Evolutionary conservation across 2,329 filamentous ascomycete species (phyloP).

Genomic region (Pseudogymnoascus sp.): DNA sequence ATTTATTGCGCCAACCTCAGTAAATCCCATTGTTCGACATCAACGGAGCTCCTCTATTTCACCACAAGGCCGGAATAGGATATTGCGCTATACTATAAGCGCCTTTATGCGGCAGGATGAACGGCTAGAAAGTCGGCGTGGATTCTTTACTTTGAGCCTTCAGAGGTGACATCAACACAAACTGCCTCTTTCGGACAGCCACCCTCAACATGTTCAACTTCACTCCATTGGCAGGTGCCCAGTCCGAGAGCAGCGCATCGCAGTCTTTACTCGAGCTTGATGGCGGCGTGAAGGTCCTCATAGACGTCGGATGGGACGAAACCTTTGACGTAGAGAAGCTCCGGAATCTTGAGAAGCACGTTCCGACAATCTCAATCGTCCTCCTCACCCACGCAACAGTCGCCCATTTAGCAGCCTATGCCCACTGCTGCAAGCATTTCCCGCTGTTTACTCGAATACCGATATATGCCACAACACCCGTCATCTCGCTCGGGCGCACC

Average conservation of each 20-base stretch:
- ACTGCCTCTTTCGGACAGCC: not conserved
- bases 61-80: not conserved
- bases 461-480: conserved; percentile 86
- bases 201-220: conserved; percentile 78
- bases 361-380: conserved; percentile 84
- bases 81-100: not conserved
- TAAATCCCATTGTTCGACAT: not conserved
- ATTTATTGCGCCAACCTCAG: conserved; percentile 7
- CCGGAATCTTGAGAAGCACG: conserved; percentile 84
- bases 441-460: conserved; percentile 87
- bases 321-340: conserved; percentile 75
- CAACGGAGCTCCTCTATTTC: not conserved
- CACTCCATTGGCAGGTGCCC: conserved; percentile 82
- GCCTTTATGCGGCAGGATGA: conserved; percentile 6
- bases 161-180: conserved; percentile 2
- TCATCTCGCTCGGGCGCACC: conserved; percentile 86
- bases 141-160: not conserved
- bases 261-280: conserved; percentile 96
- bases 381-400: conserved; percentile 91
- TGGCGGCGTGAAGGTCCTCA: conserved; percentile 87
- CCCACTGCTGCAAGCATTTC: conserved; percentile 94
- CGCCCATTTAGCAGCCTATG: conserved; percentile 84
- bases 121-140: not conserved
- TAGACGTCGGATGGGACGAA: conserved; percentile 95
- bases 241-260: conserved; percentile 76